These are phyloP conservation scores for Xylaria sp. DNA, from an alignment of 2,329 filamentous ascomycete genomes.

Conservation along the genomic window DNA sequence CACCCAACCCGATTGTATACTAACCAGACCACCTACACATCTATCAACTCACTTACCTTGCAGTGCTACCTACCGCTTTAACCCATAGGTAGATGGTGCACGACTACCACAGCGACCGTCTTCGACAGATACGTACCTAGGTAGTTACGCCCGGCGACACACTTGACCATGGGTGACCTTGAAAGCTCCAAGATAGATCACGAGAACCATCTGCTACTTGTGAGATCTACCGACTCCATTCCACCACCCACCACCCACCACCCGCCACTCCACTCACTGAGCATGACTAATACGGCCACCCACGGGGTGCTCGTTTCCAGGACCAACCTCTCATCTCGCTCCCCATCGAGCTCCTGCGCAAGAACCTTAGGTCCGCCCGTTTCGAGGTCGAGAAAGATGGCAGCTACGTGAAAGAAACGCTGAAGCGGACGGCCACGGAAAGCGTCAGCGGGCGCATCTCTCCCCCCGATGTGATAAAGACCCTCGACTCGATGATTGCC, in stretches of 20 bases:
- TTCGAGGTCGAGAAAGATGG: constrained; percentile 76
- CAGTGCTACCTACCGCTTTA: neutral
- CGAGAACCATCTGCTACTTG: constrained; percentile 76
- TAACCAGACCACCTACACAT: no score
- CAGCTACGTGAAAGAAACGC: constrained; percentile 63
- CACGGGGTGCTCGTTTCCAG: constrained; percentile 49
- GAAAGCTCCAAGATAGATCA: constrained; percentile 73
- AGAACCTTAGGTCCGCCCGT: constrained; percentile 90
- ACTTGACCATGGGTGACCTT: constrained; percentile 61
- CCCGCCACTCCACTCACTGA: neutral
- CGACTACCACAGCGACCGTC: neutral
- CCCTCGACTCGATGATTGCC: constrained; percentile 82
- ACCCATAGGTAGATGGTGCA: neutral
- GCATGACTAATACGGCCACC: constrained; percentile 1
- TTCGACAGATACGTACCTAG: neutral
- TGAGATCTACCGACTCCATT: constrained; percentile 44
- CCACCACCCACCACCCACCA: neutral
- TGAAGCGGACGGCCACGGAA: constrained; percentile 69
- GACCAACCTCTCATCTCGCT: constrained; percentile 94
- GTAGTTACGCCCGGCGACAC: neutral
- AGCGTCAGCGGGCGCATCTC: constrained; percentile 67
- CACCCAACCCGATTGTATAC: neutral
- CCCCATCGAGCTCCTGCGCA: constrained; percentile 88
- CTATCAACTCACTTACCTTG: no score
- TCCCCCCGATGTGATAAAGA: constrained; percentile 75